Conservation (phyloP, 2,329 filamentous ascomycete species). For the Xylaria hypoxylon region DNA sequence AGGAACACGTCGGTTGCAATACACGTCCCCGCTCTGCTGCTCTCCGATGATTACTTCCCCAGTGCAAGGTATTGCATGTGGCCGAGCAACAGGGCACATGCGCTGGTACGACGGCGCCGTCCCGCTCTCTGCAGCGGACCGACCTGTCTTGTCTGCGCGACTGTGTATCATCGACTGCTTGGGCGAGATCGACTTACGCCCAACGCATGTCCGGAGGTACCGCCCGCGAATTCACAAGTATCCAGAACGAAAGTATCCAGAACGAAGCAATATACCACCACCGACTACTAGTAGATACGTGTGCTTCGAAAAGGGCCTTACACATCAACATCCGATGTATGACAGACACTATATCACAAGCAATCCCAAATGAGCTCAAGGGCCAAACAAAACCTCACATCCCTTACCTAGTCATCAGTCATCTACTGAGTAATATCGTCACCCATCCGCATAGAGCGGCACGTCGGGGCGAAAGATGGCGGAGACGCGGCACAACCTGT, state of each 20-base stretch:
- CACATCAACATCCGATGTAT: slow-evolving; percentile 9
- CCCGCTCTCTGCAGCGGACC: slow-evolving; percentile 18
- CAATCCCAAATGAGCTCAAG: slow-evolving; percentile 12
- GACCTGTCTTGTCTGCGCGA: slow-evolving; percentile 21
- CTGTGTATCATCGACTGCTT: slow-evolving; percentile 9
- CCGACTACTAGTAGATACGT: background rate
- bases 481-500: slow-evolving; percentile 28
- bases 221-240: slow-evolving; percentile 8
- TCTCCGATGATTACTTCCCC: slow-evolving; percentile 10
- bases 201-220: slow-evolving; percentile 8
- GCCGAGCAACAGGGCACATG: slow-evolving; percentile 21
- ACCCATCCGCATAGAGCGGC: slow-evolving; percentile 32
- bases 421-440: slow-evolving; percentile 19
- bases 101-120: slow-evolving; percentile 15
- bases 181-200: slow-evolving; percentile 17
- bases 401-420: background rate
- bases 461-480: slow-evolving; percentile 37
- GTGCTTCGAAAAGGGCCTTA: slow-evolving; percentile 17
- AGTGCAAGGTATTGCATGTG: slow-evolving; percentile 21
- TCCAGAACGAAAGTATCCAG: slow-evolving; percentile 6
- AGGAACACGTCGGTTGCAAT: slow-evolving; percentile 6
- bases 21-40: background rate
- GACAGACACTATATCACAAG: slow-evolving; percentile 3
- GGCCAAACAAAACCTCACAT: slow-evolving; percentile 8
- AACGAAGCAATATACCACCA: slow-evolving; percentile 14